Conservation (phyloP, 805 yeast species). For the Wickerhamomyces alni region DNA sequence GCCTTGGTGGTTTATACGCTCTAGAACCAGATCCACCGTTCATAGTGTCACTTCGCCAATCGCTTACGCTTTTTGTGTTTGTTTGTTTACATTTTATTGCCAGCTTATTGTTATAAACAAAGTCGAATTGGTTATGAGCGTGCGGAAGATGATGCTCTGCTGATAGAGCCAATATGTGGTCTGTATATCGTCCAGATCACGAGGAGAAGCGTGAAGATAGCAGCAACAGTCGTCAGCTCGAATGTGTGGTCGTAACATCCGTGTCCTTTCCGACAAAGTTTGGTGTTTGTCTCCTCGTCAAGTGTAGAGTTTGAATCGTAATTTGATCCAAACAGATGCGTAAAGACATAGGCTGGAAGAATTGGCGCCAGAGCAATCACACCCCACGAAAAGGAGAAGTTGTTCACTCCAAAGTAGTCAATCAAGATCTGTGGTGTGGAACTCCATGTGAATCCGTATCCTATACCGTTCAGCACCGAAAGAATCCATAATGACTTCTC, state of each 20-base stretch:
- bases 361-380: conserved; percentile 61
- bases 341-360: conserved; percentile 51
- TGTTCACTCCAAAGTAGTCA: conserved; percentile 63
- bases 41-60: too few relatives aligned
- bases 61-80: neutral
- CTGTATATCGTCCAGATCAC: conserved; percentile 14
- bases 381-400: conserved; percentile 73
- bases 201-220: conserved; percentile 11
- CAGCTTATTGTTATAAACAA: too few relatives aligned
- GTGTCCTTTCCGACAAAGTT: conserved; percentile 20
- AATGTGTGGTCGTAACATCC: conserved; percentile 37
- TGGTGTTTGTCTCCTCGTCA: conserved; percentile 9
- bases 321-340: conserved; percentile 54
- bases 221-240: conserved; percentile 28
- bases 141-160: neutral
- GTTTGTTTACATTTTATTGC: neutral
- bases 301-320: conserved; percentile 44
- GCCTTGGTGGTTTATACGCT: conserved; percentile 1
- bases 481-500: conserved; percentile 38
- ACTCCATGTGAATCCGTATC: conserved; percentile 70
- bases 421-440: conserved; percentile 72
- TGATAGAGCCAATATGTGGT: conserved; percentile 1
- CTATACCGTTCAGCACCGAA: conserved; percentile 58
- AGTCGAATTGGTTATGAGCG: neutral
- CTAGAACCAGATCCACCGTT: too few relatives aligned